Evolutionary conservation across 108 stramenopile species (phyloP), one percentile per base, ranked within the genome.

Genomic region (Cylindrotheca closterium): DNA sequence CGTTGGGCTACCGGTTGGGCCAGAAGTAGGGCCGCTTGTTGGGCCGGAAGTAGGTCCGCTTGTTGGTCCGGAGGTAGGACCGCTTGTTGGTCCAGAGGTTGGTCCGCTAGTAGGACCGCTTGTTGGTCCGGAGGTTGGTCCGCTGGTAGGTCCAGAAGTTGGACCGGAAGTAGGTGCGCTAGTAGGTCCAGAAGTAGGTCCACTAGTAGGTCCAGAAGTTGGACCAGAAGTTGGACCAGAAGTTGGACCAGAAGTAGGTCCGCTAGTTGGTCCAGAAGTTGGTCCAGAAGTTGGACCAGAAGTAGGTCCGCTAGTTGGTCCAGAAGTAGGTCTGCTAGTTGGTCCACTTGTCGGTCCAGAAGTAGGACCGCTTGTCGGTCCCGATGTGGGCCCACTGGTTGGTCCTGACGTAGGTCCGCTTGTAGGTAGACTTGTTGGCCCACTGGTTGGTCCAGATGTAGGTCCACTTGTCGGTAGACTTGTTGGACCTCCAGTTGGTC

Each of bases 161-260:
- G 58, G 58, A 10, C 24, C 58, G n/a, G 58, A 24, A 47, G 23
- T 60, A n/a, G 58, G 47, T 60, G 0, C 47, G 15, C 19, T 19
- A 10, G 64, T 55, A 0, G 67, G 67, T 17, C 58, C 58, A 21
- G 18, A 25, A 60, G 67, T 51, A 15, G 67, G 67, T 33, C 67
- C 58, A 4, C 26, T 30, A 59, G 58, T 68, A 34, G 67, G 67
- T 32, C 49, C 67, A 19, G 47, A 0, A 19, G 67, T 60, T 48
- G 57, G 67, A 32, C 56, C 19, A 0, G 29, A 30, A 12, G 0
- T 58, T 30, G 56, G 56, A 1, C 55, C 18, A 17, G 18, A 25
- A 25, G 48, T 50, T 19, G 27, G 61, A 27, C 10, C 33, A 42
- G 37, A 42, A 28, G 55, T 57, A 28, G 55, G 29, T 30, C 29